These are phyloP conservation scores for Colletotrichum horii DNA, from an alignment of 2,329 filamentous ascomycete genomes.

Conservation along the genomic window DNA sequence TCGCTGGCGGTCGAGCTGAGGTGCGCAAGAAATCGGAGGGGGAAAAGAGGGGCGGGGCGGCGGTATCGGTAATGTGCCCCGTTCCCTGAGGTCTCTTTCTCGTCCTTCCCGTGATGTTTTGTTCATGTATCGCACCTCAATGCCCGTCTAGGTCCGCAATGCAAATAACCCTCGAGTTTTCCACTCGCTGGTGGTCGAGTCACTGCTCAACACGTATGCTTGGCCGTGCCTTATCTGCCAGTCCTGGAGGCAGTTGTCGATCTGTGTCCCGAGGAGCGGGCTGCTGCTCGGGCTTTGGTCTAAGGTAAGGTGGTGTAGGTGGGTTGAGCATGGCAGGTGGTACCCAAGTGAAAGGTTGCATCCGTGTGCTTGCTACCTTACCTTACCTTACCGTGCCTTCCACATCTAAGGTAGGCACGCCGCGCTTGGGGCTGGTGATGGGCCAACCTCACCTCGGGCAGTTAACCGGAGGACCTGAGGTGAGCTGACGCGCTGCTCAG, in stretches of 20 bases:
- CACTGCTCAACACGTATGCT: not conserved
- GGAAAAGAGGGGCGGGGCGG: not conserved
- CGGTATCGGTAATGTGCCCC: not conserved
- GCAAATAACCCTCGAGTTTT: not conserved
- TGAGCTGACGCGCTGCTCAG: not conserved
- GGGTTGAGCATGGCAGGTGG: not conserved
- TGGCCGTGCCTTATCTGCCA: slow-evolving; percentile 13
- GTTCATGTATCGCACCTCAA: not conserved
- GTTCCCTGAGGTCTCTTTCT: not conserved
- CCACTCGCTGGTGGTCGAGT: not conserved
- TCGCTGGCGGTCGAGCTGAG: not conserved
- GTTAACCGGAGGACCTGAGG: not conserved
- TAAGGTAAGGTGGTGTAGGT: too few species aligned
- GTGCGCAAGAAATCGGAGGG: not conserved
- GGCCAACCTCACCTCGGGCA: too few species aligned
- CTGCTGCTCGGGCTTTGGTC: not conserved
- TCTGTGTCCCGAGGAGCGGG: not conserved
- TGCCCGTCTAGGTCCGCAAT: not conserved
- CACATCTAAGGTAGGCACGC: not conserved
- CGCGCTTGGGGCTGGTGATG: not conserved
- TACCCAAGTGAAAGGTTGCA: not conserved
- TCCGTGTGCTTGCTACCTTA: not conserved
- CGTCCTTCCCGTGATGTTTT: not conserved
- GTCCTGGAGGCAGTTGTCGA: not conserved
- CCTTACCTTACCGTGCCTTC: too few species aligned